Evolutionary conservation across 1,139 yeast species (phyloP), one percentile per base, ranked within the genome.

Genomic region (Komagataea norvegica): DNA sequence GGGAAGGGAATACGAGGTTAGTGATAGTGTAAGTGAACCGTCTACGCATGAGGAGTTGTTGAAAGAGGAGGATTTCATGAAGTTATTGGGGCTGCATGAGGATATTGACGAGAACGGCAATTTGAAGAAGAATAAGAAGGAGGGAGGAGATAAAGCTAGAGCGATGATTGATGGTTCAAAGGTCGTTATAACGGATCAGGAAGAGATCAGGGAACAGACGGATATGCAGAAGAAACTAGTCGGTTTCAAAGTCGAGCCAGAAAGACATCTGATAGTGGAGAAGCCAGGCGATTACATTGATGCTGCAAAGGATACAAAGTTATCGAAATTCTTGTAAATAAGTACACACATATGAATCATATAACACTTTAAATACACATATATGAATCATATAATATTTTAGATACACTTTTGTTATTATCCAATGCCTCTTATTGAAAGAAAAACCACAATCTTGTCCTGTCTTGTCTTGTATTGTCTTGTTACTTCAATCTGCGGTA

Each of bases 231-330:
- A 51, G 36, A 54, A 58, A 19, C 38, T 54, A 7, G 14, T 42
- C n/a, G 47, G 49, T 11, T 62, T 55, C 37, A 49, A 45, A 29
- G 53, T 61, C 5, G 47, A 54, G 3, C 57, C 63, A 8, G 56
- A 56, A 9, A 43, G 45, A 8, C 67, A 62, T 39, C 40, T 60
- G 5, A 54, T 63, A 11, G 63, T 62, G 14, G 59, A 57, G 22
- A 53, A 43, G 2, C 64, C 67, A 2, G 68, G 68, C 13, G 65
- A 61, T 17, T 52, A 59, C 22, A 50, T 47, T 9, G 52, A 49
- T 6, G 59, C 62, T 5, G 65, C 64, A 4, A 56, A 55, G 37
- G 60, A 55, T 16, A 60, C 60, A 2, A 48, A 51, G 26, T 52
- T 62, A 5, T 42, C 54, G 5, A 59, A 52, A 41, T 64, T 63